Evolutionary conservation across 1,139 yeast genomes (phyloP), one percentile per base, ranked within the genome.

Genomic region (Diutina pseudorugosa): DNA sequence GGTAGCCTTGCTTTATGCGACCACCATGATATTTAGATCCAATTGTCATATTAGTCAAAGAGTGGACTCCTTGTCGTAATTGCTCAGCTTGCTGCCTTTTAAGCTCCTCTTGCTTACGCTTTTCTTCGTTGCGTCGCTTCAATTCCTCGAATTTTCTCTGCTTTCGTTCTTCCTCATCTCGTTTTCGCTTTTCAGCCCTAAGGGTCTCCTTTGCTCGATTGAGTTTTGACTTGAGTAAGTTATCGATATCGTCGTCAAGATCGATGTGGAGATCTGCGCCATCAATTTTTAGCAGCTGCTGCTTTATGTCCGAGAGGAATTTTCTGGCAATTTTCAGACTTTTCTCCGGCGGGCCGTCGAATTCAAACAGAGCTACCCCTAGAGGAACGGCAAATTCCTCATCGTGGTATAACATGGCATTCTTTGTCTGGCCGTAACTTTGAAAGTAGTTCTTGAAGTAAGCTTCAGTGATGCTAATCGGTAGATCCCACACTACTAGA

Each of bases 301-400:
- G 30, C 49, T 62, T 63, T 12, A 72, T 61, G 3, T 60, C 63
- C 25, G 60, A 56, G 7, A 73, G 63, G 27, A 74, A 64, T 51
- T 62, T 64, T 50, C 66, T 66, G 14, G 78, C 78, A 21, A 67
- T 59, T 47, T 63, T 67, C 60, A 80, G 80, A 0, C 93, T 79
- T 53, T 70, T 69, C 51, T 79, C 84, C 2, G 72, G 61, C 20
- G 72, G 70, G 2, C 91, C 91, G 54, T 75, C 80, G 66, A 79
- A 90, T 54, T 76, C 72, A 53, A 89, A 72, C 20, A 81, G 70
- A 49, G 85, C 86, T 40, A 89, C 71, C 3, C 96, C 95, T 51
- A 90, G 66, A 0, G 95, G 93, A 21, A 85, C 86, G 2, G 91
- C 96, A 52, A 86, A 82, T 19, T 74, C 72, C 1, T 94, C 89